Evolutionary conservation across 2,329 filamentous ascomycete genomes (phyloP).

Genomic region (Lecanicillium sp.): DNA sequence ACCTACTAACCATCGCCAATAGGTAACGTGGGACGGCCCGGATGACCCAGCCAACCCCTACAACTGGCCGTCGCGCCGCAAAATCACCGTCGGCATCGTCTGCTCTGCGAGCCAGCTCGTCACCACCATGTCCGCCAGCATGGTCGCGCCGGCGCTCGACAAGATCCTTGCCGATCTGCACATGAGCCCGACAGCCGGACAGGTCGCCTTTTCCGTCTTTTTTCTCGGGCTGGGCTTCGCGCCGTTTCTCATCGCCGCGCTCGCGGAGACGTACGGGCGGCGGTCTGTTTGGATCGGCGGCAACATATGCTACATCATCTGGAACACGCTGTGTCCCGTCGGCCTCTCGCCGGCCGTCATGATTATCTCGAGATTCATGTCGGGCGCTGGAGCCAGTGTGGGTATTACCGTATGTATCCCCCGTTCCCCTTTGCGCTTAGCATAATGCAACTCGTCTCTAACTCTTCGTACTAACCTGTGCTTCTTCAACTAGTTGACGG

Average conservation of each 20-base stretch:
- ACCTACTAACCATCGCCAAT: no score
- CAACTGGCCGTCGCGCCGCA: constrained; percentile 5
- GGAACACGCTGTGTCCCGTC: constrained; percentile 26
- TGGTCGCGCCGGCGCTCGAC: constrained; percentile 26
- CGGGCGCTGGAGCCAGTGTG: constrained; percentile 18
- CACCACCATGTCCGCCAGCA: constrained; percentile 27
- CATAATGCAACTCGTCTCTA: neutral
- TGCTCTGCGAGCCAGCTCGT: constrained; percentile 25
- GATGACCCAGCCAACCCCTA: constrained; percentile 29
- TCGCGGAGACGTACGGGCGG: constrained; percentile 26
- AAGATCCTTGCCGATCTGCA: constrained; percentile 22
- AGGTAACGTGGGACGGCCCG: constrained; percentile 37
- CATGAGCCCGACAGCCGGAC: constrained; percentile 14
- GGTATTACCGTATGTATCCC: constrained; percentile 19
- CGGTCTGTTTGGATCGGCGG: constrained; percentile 24
- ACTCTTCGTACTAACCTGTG: no score
- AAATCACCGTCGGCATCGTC: constrained; percentile 19
- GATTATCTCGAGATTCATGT: constrained; percentile 19
- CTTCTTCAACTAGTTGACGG: no score
- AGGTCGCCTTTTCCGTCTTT: constrained; percentile 26
- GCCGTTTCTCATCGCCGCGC: constrained; percentile 23
- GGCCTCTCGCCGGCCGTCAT: constrained; percentile 21
- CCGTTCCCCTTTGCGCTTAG: neutral
- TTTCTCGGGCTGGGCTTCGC: constrained; percentile 27
- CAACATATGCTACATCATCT: constrained; percentile 26